These are phyloP conservation scores for Penicillium atrosanguineum DNA, from an alignment of 495 filamentous ascomycete species.

Conservation along the genomic window DNA sequence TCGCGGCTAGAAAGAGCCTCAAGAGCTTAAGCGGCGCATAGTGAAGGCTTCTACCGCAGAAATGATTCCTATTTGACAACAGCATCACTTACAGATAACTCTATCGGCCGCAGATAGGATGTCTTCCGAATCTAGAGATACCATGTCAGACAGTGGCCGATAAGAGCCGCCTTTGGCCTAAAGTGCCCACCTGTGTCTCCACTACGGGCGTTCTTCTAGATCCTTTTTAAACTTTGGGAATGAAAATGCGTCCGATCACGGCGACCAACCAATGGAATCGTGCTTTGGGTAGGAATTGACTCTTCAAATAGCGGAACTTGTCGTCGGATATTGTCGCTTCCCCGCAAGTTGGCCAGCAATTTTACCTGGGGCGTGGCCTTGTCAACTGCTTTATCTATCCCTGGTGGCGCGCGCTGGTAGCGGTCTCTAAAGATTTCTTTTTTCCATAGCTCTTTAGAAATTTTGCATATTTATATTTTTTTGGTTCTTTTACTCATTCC, in stretches of 20 bases:
- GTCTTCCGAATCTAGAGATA: background rate
- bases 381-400: background rate
- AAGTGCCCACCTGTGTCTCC: background rate
- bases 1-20: background rate
- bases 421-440: background rate
- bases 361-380: background rate
- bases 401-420: background rate
- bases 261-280: background rate
- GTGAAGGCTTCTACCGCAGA: background rate
- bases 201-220: conserved; percentile 2
- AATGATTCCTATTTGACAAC: conserved; percentile 5
- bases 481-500: background rate
- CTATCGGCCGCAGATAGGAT: conserved; percentile 1
- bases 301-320: background rate
- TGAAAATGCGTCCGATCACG: background rate
- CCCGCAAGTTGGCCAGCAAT: background rate
- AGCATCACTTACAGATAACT: conserved; percentile 1
- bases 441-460: background rate
- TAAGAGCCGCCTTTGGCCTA: background rate
- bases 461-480: background rate
- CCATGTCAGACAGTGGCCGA: background rate
- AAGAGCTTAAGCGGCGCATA: background rate
- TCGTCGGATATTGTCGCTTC: background rate
- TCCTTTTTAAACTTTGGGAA: background rate
- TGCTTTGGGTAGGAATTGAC: background rate